Percentiles rank a stretch among this genome's conserved stretches.
Conservation (phyloP, 306 rosid species). For the Lithocarpus polystachyus region DNA sequence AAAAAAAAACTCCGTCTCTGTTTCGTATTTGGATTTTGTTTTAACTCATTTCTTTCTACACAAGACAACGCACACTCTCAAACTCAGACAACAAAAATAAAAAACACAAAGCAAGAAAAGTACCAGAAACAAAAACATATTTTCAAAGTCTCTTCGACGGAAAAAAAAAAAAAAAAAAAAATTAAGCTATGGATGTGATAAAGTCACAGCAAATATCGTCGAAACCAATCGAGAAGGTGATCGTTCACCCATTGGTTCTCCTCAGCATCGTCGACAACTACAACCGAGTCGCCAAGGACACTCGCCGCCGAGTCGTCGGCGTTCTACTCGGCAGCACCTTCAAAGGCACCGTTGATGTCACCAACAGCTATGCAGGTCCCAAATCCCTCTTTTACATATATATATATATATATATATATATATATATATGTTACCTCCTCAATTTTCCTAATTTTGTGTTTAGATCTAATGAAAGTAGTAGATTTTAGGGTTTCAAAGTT, state of each 20-base stretch:
- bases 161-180: not conserved
- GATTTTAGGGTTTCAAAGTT: not conserved
- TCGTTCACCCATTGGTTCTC: slow-evolving; percentile 79
- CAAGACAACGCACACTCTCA: no score
- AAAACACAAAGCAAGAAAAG: no score
- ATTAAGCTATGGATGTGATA: slow-evolving; percentile 58
- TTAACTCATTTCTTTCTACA: no score
- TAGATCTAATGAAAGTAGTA: not conserved
- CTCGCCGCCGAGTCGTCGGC: slow-evolving; percentile 84
- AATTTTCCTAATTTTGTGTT: not conserved
- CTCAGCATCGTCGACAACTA: slow-evolving; percentile 93
- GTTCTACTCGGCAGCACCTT: slow-evolving; percentile 75
- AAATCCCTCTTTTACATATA: no score
- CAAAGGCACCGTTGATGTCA: slow-evolving; percentile 82
- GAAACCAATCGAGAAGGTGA: slow-evolving; percentile 75
- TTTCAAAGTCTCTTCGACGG: not conserved
- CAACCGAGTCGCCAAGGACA: slow-evolving; percentile 83
- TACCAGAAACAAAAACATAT: not conserved
- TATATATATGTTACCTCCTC: no score
- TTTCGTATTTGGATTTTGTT: no score
- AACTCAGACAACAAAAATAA: no score
- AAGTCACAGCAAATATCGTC: slow-evolving; percentile 79
- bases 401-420: no score
- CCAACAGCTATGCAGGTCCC: slow-evolving; percentile 87
- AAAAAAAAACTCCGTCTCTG: no score